These are phyloP conservation scores for Diaporthe vaccinii DNA, from an alignment of 2,329 filamentous ascomycete species.

Conservation along the genomic window DNA sequence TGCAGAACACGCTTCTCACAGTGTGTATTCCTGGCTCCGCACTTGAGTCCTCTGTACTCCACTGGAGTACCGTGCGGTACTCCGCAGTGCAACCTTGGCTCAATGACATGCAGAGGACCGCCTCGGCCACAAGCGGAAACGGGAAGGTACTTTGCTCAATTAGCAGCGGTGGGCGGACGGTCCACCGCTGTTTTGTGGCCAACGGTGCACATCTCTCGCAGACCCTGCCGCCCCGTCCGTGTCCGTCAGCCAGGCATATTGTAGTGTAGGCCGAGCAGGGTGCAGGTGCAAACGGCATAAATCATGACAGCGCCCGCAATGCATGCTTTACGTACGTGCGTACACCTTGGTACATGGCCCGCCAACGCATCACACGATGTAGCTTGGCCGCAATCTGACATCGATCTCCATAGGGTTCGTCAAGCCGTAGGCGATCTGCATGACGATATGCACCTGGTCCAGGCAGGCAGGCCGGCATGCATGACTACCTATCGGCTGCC, in stretches of 20 bases:
- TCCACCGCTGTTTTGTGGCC: slow-evolving; percentile 39
- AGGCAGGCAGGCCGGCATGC: slow-evolving; percentile 28
- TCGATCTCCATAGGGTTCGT: not conserved
- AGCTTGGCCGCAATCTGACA: slow-evolving; percentile 6
- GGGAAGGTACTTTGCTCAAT: slow-evolving; percentile 29
- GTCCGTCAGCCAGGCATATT: slow-evolving; percentile 5
- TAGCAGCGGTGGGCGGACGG: slow-evolving; percentile 4
- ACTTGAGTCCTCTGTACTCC: slow-evolving; percentile 11
- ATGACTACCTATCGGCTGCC: slow-evolving; percentile 12
- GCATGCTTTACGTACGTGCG: slow-evolving; percentile 13
- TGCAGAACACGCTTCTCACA: slow-evolving; percentile 11
- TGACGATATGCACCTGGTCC: slow-evolving; percentile 28
- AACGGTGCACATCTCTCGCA: slow-evolving; percentile 14
- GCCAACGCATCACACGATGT: slow-evolving; percentile 6
- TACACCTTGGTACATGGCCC: not conserved
- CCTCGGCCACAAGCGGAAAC: slow-evolving; percentile 35
- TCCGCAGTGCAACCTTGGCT: slow-evolving; percentile 37
- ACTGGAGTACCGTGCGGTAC: slow-evolving; percentile 29
- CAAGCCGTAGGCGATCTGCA: slow-evolving; percentile 35
- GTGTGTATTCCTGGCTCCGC: not conserved
- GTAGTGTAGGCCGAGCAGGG: not conserved
- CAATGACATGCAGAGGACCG: slow-evolving; percentile 40
- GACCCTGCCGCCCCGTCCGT: slow-evolving; percentile 2
- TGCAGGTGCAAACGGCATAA: slow-evolving; percentile 28
- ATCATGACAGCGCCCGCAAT: slow-evolving; percentile 14